Evolutionary conservation across 1,139 yeast genomes (phyloP), one percentile per base, ranked within the genome.

Genomic region (Debaryomyces robertsiae): DNA sequence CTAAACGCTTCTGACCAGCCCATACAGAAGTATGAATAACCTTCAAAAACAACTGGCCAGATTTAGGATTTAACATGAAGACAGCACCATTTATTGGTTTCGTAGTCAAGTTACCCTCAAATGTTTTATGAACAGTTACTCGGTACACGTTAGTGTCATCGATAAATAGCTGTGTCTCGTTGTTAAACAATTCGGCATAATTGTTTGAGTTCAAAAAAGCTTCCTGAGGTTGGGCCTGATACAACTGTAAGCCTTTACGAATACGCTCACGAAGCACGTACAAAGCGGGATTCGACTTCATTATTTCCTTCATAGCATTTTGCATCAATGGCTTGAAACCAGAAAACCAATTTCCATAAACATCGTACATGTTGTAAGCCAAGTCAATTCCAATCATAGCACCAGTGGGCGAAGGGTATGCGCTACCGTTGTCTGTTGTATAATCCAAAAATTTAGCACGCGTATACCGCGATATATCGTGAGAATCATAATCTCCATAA

Each of bases 401-500:
- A 47, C 99, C 99, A 0, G 96, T 88, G 2, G 96, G 91, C 0
- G 96, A 84, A 3, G 98, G 98, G 57, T 94, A 94, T 39, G 84
- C 74, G 51, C 93, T 84, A 6, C 85, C 75, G 45, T 82, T 86
- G 57, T 93, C 98, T 1, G 89, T 79, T 2, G 98, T 91, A 56
- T 94, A 94, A 56, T 94, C 98, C 55, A 93, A 68, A 59, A 82
- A 93, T 58, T 93, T 93, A 10, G 98, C 94, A 45, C 98, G 74
- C 1, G 96, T 88, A 60, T 94, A 94, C 51, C 98, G 79, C 0
- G 96, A 86, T 41, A 93, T 90, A 61, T 94, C 98, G 59, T 94
- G 98, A 5, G 97, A 88, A 60, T 94, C 99, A 60, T 88, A 94
- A 60, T 94, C 99, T 52, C 99, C 98, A 58, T 91, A 94, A 42